Evolutionary conservation across 1,139 yeast genomes (phyloP).

Genomic region (Scheffersomyces titani): DNA sequence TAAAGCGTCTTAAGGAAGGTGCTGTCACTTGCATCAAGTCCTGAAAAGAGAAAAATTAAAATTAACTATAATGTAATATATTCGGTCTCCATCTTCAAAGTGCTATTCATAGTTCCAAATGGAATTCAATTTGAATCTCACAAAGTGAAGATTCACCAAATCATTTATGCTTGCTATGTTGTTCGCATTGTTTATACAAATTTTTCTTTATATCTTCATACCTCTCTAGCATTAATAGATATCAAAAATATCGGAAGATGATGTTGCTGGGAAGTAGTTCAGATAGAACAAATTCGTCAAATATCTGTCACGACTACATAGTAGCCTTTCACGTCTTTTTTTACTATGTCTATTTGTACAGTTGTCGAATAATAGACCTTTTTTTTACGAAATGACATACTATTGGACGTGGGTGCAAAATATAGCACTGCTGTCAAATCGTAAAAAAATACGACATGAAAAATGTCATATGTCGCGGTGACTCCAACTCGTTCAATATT

Average conservation of each 20-base stretch:
- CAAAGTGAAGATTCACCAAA: background rate
- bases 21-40: slow-evolving; percentile 63
- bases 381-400: no score
- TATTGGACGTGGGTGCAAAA: background rate
- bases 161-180: background rate
- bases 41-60: slow-evolving; percentile 7
- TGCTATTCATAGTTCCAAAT: background rate
- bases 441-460: background rate
- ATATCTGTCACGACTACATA: no score
- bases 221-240: slow-evolving; percentile 15
- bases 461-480: background rate
- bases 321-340: no score
- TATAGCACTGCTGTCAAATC: no score
- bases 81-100: background rate
- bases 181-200: background rate
- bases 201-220: slow-evolving; percentile 3
- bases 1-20: slow-evolving; percentile 65
- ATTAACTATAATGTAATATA: background rate
- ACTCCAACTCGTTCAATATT: background rate
- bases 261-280: background rate
- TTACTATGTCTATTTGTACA: no score
- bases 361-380: background rate
- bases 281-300: no score
- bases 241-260: slow-evolving; percentile 1
- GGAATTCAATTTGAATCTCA: background rate